These are phyloP conservation scores for Chytriomyces confervae DNA, from an alignment of 192 early-diverging fungal genomes.

Conservation along the genomic window DNA sequence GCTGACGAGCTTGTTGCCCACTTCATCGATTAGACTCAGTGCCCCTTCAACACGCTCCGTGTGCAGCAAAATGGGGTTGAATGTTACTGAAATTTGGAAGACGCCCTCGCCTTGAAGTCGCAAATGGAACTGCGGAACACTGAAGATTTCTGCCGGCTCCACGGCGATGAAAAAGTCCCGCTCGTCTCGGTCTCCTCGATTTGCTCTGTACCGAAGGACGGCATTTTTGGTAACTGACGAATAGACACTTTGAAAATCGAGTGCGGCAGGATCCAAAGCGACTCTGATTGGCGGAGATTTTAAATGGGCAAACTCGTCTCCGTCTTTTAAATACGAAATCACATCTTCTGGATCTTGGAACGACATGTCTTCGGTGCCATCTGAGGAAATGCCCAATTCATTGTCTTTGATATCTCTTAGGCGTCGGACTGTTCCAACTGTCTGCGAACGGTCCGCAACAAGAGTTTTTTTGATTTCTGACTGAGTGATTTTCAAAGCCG, in stretches of 20 bases:
- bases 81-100: conserved; percentile 55
- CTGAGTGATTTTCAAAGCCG: conserved; percentile 42
- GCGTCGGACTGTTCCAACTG: conserved; percentile 40
- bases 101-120: conserved; percentile 64
- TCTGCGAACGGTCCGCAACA: conserved; percentile 33
- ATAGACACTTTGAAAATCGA: conserved; percentile 61
- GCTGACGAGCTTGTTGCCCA: conserved; percentile 54
- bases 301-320: conserved; percentile 53
- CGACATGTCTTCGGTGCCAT: conserved; percentile 32
- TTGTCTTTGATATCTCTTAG: conserved; percentile 42
- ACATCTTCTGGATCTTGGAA: conserved; percentile 59
- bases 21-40: conserved; percentile 60
- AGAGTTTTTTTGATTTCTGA: conserved; percentile 47
- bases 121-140: conserved; percentile 53
- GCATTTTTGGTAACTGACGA: conserved; percentile 54
- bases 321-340: conserved; percentile 53
- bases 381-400: background rate
- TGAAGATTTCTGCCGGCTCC: conserved; percentile 59
- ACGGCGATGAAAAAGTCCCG: conserved; percentile 63
- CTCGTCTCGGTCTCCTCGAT: conserved; percentile 63
- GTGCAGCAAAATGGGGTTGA: conserved; percentile 56
- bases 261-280: conserved; percentile 48
- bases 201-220: conserved; percentile 56
- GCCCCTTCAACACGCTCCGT: conserved; percentile 50
- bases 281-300: conserved; percentile 52